Evolutionary conservation across 23 red algal species (phyloP), one percentile per base, ranked within the genome.

Genomic region (Agarophyton chilense): DNA sequence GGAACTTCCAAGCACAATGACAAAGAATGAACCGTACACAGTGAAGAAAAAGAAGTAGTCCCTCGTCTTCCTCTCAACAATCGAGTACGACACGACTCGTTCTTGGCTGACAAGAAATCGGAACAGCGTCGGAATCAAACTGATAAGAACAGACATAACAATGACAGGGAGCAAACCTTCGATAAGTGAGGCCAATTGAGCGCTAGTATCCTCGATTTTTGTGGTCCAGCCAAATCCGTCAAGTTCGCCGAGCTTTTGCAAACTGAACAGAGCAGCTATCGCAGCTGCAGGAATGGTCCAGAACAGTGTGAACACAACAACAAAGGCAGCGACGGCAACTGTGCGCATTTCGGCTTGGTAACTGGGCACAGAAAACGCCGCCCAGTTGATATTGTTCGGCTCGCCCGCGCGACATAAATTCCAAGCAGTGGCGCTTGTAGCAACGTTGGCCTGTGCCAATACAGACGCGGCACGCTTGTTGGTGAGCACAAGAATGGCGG

Each of bases 211-310:
- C 16, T 62, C 32, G 25, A 86, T 62, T 44, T 60, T 44, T 13
- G 26, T 21, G 19, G 83, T 46, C 92, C 82, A 95, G 25, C 56
- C 32, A 19, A 95, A 90, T 31, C 9, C 54, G 11, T 77, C 46
- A 12, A 87, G 12, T 5, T 81, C 54, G 41, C 53, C 72, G 19
- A 95, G 61, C 1, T 54, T 82, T 53, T 77, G 8, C 60, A 95
- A 53, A 32, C 80, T 90, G 47, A 82, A 81, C 42, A 95, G 63
- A 10, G 49, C 75, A 16, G 65, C 70, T 83, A 95, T 90, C 47
- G 86, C 84, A 18, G 92, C 70, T n/a, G 84, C 92, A 24, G 83
- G 82, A 83, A 87, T 77, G n/a, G 82, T 81, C 92, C 92, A 95
- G 46, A 90, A 80, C 21, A 95, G 19, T 0, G 84, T 95, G 61